Conservation (phyloP, 2,329 filamentous ascomycete genomes). For the Coniella lustricola region DNA sequence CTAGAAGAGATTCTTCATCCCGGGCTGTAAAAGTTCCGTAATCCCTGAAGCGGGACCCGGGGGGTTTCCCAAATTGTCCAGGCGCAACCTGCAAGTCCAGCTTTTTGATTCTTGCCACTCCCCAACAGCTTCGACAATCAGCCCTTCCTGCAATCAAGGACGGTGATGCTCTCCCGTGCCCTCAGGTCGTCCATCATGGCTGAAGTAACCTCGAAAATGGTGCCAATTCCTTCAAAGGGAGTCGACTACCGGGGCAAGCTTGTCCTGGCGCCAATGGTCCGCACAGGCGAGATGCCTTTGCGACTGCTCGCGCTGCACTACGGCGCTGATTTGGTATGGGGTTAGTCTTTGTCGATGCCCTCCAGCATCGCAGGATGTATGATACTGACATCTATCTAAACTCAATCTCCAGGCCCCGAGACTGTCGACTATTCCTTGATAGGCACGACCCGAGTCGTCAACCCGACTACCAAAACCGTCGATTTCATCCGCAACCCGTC, state of each 20-base stretch:
- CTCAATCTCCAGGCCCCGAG: constrained; percentile 61
- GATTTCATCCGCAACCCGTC: constrained; percentile 77
- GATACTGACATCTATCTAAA: constrained; percentile 9
- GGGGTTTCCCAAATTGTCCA: too few species aligned
- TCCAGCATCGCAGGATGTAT: neutral
- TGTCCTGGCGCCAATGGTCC: constrained; percentile 95
- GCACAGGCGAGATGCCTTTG: constrained; percentile 90
- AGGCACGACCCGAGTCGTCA: constrained; percentile 71
- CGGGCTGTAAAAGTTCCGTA: too few species aligned
- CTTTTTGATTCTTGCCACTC: neutral
- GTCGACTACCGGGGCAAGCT: constrained; percentile 92
- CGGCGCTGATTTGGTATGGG: constrained; percentile 95
- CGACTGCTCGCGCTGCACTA: constrained; percentile 86
- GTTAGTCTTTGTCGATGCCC: constrained; percentile 36
- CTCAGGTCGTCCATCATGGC: constrained; percentile 42
- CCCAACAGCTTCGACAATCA: neutral
- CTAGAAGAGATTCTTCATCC: too few species aligned
- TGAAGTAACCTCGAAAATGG: constrained; percentile 47
- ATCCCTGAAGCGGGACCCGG: too few species aligned
- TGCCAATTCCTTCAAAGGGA: constrained; percentile 79
- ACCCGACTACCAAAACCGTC: constrained; percentile 68
- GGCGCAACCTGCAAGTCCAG: neutral
- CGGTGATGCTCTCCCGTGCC: constrained; percentile 11
- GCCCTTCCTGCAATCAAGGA: neutral
- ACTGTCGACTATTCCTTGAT: constrained; percentile 91